These are phyloP conservation scores for Erigeron philadelphicus DNA, from an alignment of 140 eudicot genomes.

Conservation along the genomic window DNA sequence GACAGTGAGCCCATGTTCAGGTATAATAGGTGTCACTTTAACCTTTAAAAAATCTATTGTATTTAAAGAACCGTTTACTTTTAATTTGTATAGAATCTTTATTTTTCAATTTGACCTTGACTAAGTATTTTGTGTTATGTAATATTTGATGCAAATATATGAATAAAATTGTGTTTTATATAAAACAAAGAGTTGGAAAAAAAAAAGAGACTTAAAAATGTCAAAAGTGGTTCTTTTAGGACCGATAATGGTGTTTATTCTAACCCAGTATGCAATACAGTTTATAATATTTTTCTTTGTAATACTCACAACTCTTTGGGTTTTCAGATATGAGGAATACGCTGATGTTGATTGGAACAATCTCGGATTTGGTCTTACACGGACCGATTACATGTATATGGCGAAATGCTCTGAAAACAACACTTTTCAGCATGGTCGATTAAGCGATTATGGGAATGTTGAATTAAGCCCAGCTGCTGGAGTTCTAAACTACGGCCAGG, in stretches of 20 bases:
- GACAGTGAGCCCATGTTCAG: conserved; percentile 28
- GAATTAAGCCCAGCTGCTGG: conserved; percentile 85
- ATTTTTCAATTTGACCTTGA: too few species aligned
- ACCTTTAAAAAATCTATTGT: neutral
- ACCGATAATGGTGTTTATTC: too few species aligned
- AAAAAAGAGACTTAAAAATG: too few species aligned
- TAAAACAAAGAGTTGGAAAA: too few species aligned
- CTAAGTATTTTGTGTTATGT: too few species aligned
- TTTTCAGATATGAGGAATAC: conserved; percentile 38
- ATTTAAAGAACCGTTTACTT: too few species aligned
- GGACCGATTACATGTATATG: conserved; percentile 71
- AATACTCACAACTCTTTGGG: neutral
- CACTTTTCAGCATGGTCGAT: conserved; percentile 44
- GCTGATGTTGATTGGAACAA: conserved; percentile 71
- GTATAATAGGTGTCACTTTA: conserved; percentile 4
- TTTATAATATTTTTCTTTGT: too few species aligned
- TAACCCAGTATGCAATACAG: too few species aligned
- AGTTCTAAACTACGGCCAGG: conserved; percentile 91
- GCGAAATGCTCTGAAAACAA: conserved; percentile 44
- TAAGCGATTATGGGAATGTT: conserved; percentile 54
- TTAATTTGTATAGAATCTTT: too few species aligned
- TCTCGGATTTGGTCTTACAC: conserved; percentile 62
- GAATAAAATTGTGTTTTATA: too few species aligned
- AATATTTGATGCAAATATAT: too few species aligned
- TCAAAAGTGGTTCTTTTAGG: too few species aligned